A percentile compares a stretch with the other conserved stretches of the same genome.
phyloP scores from a whole-genome alignment of 176 grass and related monocot genomes.

The Calamus simplicifolius region DNA sequence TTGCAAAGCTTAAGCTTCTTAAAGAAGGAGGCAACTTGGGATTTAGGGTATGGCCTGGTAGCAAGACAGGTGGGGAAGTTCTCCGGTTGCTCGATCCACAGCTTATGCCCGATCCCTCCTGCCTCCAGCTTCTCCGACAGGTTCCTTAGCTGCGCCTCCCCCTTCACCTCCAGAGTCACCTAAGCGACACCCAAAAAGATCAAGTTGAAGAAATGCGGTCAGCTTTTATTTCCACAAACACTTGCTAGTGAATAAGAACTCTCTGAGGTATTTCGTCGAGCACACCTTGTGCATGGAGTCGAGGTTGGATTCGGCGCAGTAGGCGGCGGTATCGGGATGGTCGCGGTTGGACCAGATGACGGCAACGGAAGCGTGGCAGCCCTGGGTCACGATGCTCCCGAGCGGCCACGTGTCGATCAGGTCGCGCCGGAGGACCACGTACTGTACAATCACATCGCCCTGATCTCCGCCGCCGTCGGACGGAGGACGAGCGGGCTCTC shows the following conservation, averaged over 20 bases:
- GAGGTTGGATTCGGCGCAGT: conserved; percentile 50
- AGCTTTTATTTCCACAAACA: neutral
- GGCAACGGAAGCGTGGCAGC: conserved; percentile 75
- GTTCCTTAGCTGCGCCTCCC: conserved; percentile 68
- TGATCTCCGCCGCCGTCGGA: conserved; percentile 12
- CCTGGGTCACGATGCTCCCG: conserved; percentile 78
- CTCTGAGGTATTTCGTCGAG: conserved; percentile 52
- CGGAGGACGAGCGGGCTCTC: neutral
- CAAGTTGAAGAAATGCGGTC: neutral
- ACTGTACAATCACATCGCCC: conserved; percentile 61
- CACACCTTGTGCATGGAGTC: conserved; percentile 84
- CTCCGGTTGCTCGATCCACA: conserved; percentile 87
- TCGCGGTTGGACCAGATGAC: conserved; percentile 55
- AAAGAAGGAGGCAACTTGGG: conserved; percentile 61
- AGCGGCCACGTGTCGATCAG: conserved; percentile 81
- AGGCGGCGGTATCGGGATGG: conserved; percentile 45
- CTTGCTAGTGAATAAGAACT: neutral
- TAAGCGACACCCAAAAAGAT: neutral
- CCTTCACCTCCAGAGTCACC: conserved; percentile 92
- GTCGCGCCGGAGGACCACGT: conserved; percentile 83
- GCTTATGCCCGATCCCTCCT: conserved; percentile 49
- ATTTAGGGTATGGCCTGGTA: conserved; percentile 66
- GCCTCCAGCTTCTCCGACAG: conserved; percentile 57
- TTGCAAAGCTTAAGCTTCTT: conserved; percentile 97
- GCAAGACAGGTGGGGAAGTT: conserved; percentile 78